These are phyloP conservation scores for Pistacia vera DNA, from an alignment of 345 rosid genomes.

Conservation along the genomic window DNA sequence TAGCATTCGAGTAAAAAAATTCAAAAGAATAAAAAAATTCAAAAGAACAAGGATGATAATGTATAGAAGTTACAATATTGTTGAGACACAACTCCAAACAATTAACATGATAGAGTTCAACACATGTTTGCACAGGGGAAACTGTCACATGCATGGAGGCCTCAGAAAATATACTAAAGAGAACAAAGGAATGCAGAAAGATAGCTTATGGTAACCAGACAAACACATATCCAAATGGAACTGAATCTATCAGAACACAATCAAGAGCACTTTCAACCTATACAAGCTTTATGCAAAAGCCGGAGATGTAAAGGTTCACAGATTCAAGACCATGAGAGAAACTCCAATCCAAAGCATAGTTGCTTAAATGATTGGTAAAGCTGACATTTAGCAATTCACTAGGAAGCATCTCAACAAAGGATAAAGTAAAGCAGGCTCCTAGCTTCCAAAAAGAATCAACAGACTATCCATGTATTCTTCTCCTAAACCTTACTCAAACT, in stretches of 20 bases:
- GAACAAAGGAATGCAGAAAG: not conserved
- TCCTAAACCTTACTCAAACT: not conserved
- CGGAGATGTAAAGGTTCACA: not conserved
- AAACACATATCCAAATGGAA: not conserved
- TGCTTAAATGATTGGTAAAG: not conserved
- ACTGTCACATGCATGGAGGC: not conserved
- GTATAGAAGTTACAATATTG: constrained; percentile 1
- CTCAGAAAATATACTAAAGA: not conserved
- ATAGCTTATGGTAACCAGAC: not conserved
- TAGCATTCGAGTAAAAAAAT: constrained; percentile 5
- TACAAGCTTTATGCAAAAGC: not conserved
- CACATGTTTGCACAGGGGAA: not conserved
- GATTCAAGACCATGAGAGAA: not conserved
- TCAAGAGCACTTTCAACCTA: not conserved
- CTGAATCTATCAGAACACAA: not conserved
- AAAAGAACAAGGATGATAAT: not conserved
- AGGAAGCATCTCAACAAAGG: not conserved
- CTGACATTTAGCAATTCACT: not conserved
- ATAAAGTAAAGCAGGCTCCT: not conserved
- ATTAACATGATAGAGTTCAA: not conserved
- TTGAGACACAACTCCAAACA: not conserved
- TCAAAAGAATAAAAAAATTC: not conserved
- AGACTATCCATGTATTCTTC: not conserved
- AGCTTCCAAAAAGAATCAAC: not conserved
- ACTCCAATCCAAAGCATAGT: not conserved